These are phyloP conservation scores for Butyriboletus loyo DNA, from an alignment of 768 basidiomycete genomes.

Conservation along the genomic window DNA sequence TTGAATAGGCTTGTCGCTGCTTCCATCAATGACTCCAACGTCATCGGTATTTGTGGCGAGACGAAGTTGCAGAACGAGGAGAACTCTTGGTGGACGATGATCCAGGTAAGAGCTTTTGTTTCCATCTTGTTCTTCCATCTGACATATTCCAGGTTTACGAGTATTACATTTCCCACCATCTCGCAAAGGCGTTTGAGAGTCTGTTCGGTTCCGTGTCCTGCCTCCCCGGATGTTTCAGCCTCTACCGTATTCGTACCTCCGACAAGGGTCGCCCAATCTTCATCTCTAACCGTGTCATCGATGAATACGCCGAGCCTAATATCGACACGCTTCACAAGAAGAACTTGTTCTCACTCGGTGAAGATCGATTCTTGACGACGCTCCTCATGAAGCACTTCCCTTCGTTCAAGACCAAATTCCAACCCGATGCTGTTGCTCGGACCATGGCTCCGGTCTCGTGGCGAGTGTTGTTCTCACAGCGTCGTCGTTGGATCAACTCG, in stretches of 20 bases:
- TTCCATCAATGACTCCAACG: slow-evolving; percentile 54
- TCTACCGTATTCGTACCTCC: slow-evolving; percentile 67
- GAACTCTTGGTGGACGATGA: slow-evolving; percentile 75
- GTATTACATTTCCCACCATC: slow-evolving; percentile 66
- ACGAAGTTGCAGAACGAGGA: slow-evolving; percentile 67
- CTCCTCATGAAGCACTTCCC: slow-evolving; percentile 71
- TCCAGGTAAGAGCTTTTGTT: slow-evolving; percentile 43
- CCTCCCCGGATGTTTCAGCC: slow-evolving; percentile 72
- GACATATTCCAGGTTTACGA: slow-evolving; percentile 50
- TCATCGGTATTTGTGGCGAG: slow-evolving; percentile 70
- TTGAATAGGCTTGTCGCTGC: slow-evolving; percentile 68
- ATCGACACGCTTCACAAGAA: slow-evolving; percentile 73
- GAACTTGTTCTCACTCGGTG: slow-evolving; percentile 65
- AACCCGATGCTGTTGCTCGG: slow-evolving; percentile 57
- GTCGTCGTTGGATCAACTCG: slow-evolving; percentile 74
- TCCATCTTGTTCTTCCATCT: not conserved
- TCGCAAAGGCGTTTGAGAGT: slow-evolving; percentile 67
- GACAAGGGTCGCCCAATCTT: slow-evolving; percentile 71
- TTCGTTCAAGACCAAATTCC: slow-evolving; percentile 66
- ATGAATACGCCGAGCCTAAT: slow-evolving; percentile 63
- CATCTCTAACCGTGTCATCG: slow-evolving; percentile 68
- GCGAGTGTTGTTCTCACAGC: slow-evolving; percentile 60
- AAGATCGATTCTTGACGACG: slow-evolving; percentile 70
- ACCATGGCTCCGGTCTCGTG: slow-evolving; percentile 64
- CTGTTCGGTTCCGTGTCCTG: slow-evolving; percentile 70